These are phyloP conservation scores for Cercospora beticola DNA, from an alignment of 2,329 filamentous ascomycete species.

Conservation along the genomic window DNA sequence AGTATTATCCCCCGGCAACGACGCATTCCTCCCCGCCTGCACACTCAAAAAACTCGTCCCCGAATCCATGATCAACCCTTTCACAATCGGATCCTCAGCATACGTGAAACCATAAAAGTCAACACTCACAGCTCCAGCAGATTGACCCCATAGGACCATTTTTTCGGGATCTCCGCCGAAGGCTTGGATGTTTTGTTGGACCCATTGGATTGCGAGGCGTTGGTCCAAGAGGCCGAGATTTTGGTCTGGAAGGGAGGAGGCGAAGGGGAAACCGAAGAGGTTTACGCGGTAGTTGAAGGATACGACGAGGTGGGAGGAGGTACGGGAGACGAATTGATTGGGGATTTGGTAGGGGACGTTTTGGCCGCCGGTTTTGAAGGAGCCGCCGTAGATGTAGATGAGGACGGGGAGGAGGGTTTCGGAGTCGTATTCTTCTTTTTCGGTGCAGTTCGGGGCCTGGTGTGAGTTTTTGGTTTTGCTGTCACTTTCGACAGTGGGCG, in stretches of 20 bases:
- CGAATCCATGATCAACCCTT: conserved; percentile 41
- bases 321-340: conserved; percentile 44
- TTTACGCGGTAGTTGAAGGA: conserved; percentile 47
- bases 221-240: conserved; percentile 58
- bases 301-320: conserved; percentile 40
- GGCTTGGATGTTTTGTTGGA: conserved; percentile 49
- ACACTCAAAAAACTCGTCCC: conserved; percentile 37
- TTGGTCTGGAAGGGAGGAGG: conserved; percentile 30
- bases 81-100: conserved; percentile 40
- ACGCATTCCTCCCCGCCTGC: background rate
- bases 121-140: conserved; percentile 30
- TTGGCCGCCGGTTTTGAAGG: conserved; percentile 46
- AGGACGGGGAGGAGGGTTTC: conserved; percentile 43
- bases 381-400: conserved; percentile 52
- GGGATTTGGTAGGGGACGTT: conserved; percentile 51
- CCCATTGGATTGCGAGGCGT: conserved; percentile 54
- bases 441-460: background rate
- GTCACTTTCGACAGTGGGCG: conserved; percentile 33
- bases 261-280: conserved; percentile 46
- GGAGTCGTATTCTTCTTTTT: background rate
- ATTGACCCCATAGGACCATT: conserved; percentile 35
- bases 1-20: conserved; percentile 13
- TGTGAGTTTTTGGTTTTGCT: background rate
- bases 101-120: conserved; percentile 40
- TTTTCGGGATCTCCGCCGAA: conserved; percentile 50